phyloP scores from a whole-genome alignment of 2,329 filamentous ascomycete species.

The Hansfordia pulvinata region DNA sequence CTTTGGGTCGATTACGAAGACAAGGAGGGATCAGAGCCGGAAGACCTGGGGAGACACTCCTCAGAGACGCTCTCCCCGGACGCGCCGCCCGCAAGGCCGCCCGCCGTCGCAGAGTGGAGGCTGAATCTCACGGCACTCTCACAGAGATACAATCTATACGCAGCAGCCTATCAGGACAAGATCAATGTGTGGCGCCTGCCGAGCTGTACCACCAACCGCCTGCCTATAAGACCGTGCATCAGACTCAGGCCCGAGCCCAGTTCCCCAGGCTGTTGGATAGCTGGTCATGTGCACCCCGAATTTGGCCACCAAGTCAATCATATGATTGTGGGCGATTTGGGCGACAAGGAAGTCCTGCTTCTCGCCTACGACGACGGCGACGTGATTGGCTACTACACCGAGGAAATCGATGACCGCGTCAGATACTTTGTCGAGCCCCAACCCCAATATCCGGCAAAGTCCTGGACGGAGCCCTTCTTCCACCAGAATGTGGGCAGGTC shows the following conservation, averaged over 20 bases:
- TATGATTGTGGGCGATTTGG: slow-evolving; percentile 54
- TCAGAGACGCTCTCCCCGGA: no score
- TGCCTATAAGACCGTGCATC: slow-evolving; percentile 33
- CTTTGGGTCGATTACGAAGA: no score
- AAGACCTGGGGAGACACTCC: no score
- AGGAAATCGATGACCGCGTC: slow-evolving; percentile 24
- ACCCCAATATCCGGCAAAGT: no score
- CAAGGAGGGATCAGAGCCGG: no score
- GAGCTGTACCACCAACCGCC: slow-evolving; percentile 28
- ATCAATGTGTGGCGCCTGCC: slow-evolving; percentile 43
- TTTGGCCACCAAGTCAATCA: slow-evolving; percentile 55
- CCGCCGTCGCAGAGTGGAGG: slow-evolving; percentile 23
- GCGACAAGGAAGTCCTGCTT: slow-evolving; percentile 54
- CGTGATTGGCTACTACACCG: slow-evolving; percentile 55
- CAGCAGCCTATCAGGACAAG: slow-evolving; percentile 40
- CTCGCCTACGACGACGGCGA: slow-evolving; percentile 64
- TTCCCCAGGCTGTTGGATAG: slow-evolving; percentile 22
- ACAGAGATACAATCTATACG: slow-evolving; percentile 47
- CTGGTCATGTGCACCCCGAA: slow-evolving; percentile 36
- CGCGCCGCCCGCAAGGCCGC: no score
- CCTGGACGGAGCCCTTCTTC: no score
- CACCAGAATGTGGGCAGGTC: slow-evolving; percentile 62
- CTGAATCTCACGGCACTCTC: slow-evolving; percentile 46
- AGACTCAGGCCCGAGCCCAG: slow-evolving; percentile 31
- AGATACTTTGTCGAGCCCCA: slow-evolving; percentile 7